phyloP scores from a whole-genome alignment of 768 basidiomycete genomes.

The Mycena vitilis region DNA sequence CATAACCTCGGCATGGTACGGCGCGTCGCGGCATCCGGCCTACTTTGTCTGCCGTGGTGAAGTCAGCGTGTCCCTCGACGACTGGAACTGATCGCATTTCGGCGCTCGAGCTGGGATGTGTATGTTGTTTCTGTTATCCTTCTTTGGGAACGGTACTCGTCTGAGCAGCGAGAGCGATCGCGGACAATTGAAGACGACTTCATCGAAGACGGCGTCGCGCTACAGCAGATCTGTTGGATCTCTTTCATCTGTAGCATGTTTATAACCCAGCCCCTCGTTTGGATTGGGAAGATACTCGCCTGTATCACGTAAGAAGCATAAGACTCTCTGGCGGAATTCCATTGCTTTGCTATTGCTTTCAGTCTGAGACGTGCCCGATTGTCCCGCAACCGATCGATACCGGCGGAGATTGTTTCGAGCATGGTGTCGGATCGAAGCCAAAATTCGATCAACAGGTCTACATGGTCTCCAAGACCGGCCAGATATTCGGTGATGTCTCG shows the following conservation, averaged over 20 bases:
- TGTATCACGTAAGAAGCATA: slow-evolving; percentile 20
- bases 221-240: slow-evolving; percentile 11
- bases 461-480: neutral
- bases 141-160: neutral
- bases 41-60: too few species aligned
- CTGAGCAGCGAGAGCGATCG: slow-evolving; percentile 4
- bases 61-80: neutral
- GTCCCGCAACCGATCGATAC: slow-evolving; percentile 15
- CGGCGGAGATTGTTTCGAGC: slow-evolving; percentile 23
- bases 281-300: neutral
- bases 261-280: neutral
- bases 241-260: slow-evolving; percentile 16
- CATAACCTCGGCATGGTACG: too few species aligned
- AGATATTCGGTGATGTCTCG: neutral
- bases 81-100: slow-evolving; percentile 11
- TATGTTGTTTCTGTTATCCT: neutral
- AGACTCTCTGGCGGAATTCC: slow-evolving; percentile 15
- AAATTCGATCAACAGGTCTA: slow-evolving; percentile 17
- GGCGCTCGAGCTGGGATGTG: slow-evolving; percentile 5
- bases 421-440: slow-evolving; percentile 31
- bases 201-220: slow-evolving; percentile 18
- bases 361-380: slow-evolving; percentile 21
- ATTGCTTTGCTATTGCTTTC: slow-evolving; percentile 3
- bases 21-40: too few species aligned
- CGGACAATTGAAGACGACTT: neutral